A percentile compares a stretch with the other conserved stretches of the same genome.
Evolutionary conservation across 1,284 basidiomycete genomes (phyloP).

Genomic region (Rhodotorula sp.): DNA sequence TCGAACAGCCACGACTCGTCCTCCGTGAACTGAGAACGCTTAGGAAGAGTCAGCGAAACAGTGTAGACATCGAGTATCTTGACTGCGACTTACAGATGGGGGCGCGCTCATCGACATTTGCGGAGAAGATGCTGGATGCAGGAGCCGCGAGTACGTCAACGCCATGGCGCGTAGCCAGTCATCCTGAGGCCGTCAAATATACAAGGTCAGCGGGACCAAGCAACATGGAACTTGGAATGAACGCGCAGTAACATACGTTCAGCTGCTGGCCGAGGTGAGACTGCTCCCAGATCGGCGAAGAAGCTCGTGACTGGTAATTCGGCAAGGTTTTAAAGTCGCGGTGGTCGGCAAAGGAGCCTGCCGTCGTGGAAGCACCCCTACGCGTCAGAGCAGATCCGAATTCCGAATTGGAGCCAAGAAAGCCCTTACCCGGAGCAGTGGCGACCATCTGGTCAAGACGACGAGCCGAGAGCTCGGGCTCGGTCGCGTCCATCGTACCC

Average conservation of each 20-base stretch:
- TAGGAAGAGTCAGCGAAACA: conserved; percentile 48
- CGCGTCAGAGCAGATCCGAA: not conserved
- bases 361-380: not conserved
- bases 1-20: conserved; percentile 14
- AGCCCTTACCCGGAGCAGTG: not conserved
- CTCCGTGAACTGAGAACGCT: conserved; percentile 48
- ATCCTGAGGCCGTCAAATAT: conserved; percentile 50
- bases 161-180: conserved; percentile 69
- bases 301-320: conserved; percentile 65
- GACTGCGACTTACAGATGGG: too few relatives aligned
- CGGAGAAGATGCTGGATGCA: conserved; percentile 45
- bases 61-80: too few relatives aligned
- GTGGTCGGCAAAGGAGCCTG: conserved; percentile 57
- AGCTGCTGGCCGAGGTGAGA: conserved; percentile 64
- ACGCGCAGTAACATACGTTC: conserved; percentile 55
- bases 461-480: conserved; percentile 44
- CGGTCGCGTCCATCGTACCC: conserved; percentile 56
- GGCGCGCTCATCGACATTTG: not conserved
- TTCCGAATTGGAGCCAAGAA: not conserved
- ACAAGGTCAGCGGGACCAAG: too few relatives aligned
- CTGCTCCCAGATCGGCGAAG: conserved; percentile 59
- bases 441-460: conserved; percentile 61
- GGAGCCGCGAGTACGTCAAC: conserved; percentile 60
- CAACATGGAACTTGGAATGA: not conserved
- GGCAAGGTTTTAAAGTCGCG: conserved; percentile 74